phyloP scores from a whole-genome alignment of 257 asterid genomes.

The Nicotiana undulata region DNA sequence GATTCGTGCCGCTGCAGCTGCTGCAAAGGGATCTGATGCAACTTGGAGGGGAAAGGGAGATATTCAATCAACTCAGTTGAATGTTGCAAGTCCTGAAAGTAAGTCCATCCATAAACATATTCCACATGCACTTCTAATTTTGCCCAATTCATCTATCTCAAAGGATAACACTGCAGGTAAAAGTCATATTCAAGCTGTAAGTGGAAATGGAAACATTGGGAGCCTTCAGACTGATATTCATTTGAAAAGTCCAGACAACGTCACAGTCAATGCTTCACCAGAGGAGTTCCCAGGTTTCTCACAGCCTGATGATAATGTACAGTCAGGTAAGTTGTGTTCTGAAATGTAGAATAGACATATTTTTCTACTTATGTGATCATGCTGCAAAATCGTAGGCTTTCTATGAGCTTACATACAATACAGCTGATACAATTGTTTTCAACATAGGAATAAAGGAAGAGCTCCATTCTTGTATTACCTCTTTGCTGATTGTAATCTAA shows the following conservation, averaged over 20 bases:
- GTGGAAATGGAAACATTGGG: conserved; percentile 30
- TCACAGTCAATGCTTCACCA: conserved; percentile 26
- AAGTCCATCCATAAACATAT: conserved; percentile 18
- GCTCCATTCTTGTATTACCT: not conserved
- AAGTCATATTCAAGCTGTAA: conserved; percentile 33
- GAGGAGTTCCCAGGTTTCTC: conserved; percentile 68
- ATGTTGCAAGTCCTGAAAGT: conserved; percentile 57
- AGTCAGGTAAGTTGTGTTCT: conserved; percentile 46
- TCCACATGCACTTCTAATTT: not conserved
- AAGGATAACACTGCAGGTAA: conserved; percentile 30
- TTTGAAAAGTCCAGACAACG: conserved; percentile 27
- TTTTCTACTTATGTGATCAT: not conserved
- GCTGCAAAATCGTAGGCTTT: not conserved
- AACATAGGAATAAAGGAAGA: not conserved
- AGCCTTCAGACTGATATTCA: conserved; percentile 34
- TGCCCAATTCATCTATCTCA: conserved; percentile 11
- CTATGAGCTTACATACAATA: not conserved
- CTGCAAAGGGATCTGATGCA: conserved; percentile 43
- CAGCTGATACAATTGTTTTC: not conserved
- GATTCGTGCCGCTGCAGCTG: conserved; percentile 25
- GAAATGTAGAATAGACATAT: not conserved
- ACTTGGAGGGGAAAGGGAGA: conserved; percentile 39
- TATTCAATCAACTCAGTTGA: conserved; percentile 38
- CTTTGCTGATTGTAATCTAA: not conserved
- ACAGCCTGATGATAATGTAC: conserved; percentile 45